These are phyloP conservation scores for Petunia axillaris DNA, from an alignment of 257 asterid genomes.

Conservation along the genomic window DNA sequence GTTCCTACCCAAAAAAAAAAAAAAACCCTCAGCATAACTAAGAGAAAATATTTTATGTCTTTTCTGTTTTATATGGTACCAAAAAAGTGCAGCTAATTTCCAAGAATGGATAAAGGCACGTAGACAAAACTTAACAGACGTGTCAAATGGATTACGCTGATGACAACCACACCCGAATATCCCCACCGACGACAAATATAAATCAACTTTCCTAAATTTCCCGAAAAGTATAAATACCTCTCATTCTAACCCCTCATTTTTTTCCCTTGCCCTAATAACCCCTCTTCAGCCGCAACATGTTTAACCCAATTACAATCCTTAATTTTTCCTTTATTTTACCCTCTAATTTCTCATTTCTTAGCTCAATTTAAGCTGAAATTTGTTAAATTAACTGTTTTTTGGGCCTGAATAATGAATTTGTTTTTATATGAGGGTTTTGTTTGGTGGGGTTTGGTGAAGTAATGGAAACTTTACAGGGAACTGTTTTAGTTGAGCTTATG, in stretches of 20 bases:
- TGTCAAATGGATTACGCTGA: constrained; percentile 31
- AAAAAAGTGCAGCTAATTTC: background rate
- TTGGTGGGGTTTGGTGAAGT: constrained; percentile 30
- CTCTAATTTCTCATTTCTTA: constrained; percentile 11
- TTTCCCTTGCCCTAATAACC: constrained; percentile 40
- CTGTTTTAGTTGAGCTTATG: constrained; percentile 48
- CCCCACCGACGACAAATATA: constrained; percentile 42
- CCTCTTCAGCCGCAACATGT: constrained; percentile 42
- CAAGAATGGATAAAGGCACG: constrained; percentile 33
- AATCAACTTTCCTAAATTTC: constrained; percentile 41
- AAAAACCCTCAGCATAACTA: too few species aligned
- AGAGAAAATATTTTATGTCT: too few species aligned
- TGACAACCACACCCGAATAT: constrained; percentile 23
- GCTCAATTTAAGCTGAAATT: constrained; percentile 36
- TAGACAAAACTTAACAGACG: constrained; percentile 24
- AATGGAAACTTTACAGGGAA: constrained; percentile 47
- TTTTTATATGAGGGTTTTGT: constrained; percentile 35
- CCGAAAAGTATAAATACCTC: constrained; percentile 63
- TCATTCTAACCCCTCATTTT: constrained; percentile 36
- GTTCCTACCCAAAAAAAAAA: too few species aligned
- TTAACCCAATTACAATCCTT: constrained; percentile 16
- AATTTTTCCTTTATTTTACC: constrained; percentile 12
- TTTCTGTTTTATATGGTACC: background rate
- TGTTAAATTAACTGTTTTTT: constrained; percentile 8
- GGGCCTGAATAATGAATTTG: constrained; percentile 30